Evolutionary conservation across 345 rosid species (phyloP).

Genomic region (Stellera chamaejasme): DNA sequence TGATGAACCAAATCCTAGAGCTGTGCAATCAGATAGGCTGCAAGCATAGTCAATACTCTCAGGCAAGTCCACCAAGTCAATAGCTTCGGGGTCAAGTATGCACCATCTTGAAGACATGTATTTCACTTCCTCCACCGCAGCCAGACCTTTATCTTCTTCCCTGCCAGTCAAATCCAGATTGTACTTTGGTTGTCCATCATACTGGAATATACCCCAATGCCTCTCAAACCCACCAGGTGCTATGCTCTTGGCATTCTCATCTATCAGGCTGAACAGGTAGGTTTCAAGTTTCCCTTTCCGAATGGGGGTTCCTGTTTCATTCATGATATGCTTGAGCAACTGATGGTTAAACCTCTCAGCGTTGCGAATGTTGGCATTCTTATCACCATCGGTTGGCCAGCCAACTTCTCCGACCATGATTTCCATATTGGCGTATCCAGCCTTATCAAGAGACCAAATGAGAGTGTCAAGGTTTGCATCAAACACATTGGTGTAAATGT

Average conservation of each 20-base stretch:
- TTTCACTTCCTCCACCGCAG: slow-evolving; percentile 12
- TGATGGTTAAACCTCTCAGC: slow-evolving; percentile 17
- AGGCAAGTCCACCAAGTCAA: slow-evolving; percentile 5
- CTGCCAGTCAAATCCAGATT: slow-evolving; percentile 9
- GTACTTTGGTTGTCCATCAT: slow-evolving; percentile 15
- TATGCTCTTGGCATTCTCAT: slow-evolving; percentile 14
- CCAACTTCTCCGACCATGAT: slow-evolving; percentile 16
- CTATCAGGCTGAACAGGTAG: slow-evolving; percentile 14
- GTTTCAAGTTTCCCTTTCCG: slow-evolving; percentile 8
- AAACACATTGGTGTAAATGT: slow-evolving; percentile 12
- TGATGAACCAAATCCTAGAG: slow-evolving; percentile 38
- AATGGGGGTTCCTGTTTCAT: slow-evolving; percentile 11
- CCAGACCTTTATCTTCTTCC: slow-evolving; percentile 6
- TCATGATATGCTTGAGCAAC: slow-evolving; percentile 9
- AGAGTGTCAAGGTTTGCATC: slow-evolving; percentile 18
- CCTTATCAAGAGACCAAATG: slow-evolving; percentile 5
- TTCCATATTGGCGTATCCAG: slow-evolving; percentile 10
- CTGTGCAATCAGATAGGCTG: slow-evolving; percentile 37
- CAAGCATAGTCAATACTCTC: slow-evolving; percentile 13
- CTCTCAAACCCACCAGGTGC: slow-evolving; percentile 16
- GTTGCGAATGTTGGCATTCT: slow-evolving; percentile 11
- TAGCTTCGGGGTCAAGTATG: slow-evolving; percentile 4
- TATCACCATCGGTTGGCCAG: slow-evolving; percentile 15
- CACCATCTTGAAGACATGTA: slow-evolving; percentile 11
- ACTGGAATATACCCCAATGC: slow-evolving; percentile 17